Conservation (phyloP, 371 early-diverging fungal genomes). For the Lichtheimia ornata region DNA sequence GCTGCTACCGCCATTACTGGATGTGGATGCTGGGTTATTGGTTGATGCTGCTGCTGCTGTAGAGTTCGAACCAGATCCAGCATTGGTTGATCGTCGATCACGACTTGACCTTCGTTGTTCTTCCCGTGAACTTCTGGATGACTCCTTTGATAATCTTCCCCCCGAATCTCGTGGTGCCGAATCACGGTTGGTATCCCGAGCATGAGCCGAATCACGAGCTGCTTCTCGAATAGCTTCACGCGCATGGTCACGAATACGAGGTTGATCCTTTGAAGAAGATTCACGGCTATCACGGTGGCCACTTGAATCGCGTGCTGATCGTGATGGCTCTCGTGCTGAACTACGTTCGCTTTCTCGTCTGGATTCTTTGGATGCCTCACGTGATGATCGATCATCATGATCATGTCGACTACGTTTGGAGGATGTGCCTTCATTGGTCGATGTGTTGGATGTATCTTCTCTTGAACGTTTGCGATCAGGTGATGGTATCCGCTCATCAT, state of each 20-base stretch:
- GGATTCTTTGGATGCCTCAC: conserved; percentile 4
- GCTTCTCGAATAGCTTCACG: conserved; percentile 24
- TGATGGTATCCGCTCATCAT: conserved; percentile 8
- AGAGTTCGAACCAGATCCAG: neutral
- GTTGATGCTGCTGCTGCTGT: conserved; percentile 9
- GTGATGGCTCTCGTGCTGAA: neutral
- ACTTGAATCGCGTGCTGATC: conserved; percentile 1
- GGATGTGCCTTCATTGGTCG: neutral
- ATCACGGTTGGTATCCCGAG: neutral
- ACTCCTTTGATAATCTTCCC: neutral
- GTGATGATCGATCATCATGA: conserved; percentile 14
- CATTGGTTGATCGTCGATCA: neutral
- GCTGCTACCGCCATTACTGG: neutral
- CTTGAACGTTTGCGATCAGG: conserved; percentile 11
- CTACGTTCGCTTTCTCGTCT: neutral
- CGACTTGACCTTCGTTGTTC: neutral
- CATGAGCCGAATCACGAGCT: conserved; percentile 8
- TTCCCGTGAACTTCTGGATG: neutral
- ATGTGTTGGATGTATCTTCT: conserved; percentile 6
- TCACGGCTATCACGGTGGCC: neutral
- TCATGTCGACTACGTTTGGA: conserved; percentile 10
- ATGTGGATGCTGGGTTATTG: neutral
- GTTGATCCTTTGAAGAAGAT: conserved; percentile 1
- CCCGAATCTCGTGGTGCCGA: conserved; percentile 5
- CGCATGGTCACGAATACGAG: conserved; percentile 15